Conservation (phyloP, 2,329 filamentous ascomycete genomes). For the Cladophialophora bantiana region DNA sequence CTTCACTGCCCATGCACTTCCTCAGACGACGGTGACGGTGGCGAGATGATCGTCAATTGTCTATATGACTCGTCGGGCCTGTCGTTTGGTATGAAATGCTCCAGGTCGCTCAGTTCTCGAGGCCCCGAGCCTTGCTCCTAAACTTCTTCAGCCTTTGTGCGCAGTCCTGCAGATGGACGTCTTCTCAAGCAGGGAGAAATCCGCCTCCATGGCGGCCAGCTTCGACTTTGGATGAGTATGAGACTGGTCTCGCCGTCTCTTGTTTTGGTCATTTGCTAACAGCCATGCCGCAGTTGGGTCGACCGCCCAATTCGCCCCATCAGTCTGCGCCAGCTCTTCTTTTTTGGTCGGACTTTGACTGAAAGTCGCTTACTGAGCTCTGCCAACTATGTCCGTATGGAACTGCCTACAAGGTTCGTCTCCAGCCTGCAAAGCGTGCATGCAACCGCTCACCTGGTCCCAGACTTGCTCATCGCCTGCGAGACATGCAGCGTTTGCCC, state of each 20-base stretch:
- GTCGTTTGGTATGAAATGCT: slow-evolving; percentile 37
- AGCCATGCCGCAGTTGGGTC: slow-evolving; percentile 74
- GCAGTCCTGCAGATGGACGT: slow-evolving; percentile 22
- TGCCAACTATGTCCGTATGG: slow-evolving; percentile 95
- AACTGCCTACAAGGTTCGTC: slow-evolving; percentile 79
- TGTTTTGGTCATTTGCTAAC: slow-evolving; percentile 33
- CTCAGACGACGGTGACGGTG: slow-evolving; percentile 19
- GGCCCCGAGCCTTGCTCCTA: slow-evolving; percentile 23
- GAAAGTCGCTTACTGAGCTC: slow-evolving; percentile 89
- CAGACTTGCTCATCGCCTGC: slow-evolving; percentile 89
- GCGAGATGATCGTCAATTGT: slow-evolving; percentile 18
- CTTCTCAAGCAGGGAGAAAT: slow-evolving; percentile 39
- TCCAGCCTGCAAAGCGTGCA: background rate
- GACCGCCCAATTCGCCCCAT: slow-evolving; percentile 92
- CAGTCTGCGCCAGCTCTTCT: slow-evolving; percentile 92
- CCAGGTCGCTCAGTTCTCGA: slow-evolving; percentile 24
- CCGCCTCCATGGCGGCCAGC: slow-evolving; percentile 66
- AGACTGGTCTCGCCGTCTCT: slow-evolving; percentile 2
- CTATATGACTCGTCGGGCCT: slow-evolving; percentile 16
- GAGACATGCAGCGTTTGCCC: slow-evolving; percentile 95
- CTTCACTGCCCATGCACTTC: slow-evolving; percentile 7
- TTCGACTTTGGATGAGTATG: slow-evolving; percentile 66
- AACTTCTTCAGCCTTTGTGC: slow-evolving; percentile 5
- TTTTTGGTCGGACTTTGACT: slow-evolving; percentile 92
- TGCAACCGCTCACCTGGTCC: slow-evolving; percentile 10